Percentiles rank a stretch among this genome's conserved stretches.
phyloP scores from a whole-genome alignment of 495 filamentous ascomycete species.

The Trichocladium antarcticum region DNA sequence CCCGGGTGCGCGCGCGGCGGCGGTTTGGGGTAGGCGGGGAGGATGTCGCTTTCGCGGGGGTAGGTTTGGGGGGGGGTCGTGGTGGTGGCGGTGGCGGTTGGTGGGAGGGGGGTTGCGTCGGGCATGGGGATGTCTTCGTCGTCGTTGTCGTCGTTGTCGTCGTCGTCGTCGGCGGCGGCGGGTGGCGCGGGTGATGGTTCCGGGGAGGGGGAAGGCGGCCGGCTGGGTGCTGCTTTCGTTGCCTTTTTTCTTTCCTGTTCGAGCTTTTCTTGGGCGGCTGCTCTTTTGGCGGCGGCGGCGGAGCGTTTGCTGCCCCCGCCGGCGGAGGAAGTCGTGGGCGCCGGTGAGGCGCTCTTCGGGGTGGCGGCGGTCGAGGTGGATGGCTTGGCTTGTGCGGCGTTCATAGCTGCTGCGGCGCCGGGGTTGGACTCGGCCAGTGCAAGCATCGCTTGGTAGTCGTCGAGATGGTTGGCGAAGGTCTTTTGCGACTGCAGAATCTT shows the following conservation, averaged over 20 bases:
- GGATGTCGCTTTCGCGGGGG: conserved; percentile 23
- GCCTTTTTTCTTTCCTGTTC: conserved; percentile 14
- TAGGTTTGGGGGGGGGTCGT: conserved; percentile 13
- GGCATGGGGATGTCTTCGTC: conserved; percentile 29
- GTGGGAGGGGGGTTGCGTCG: conserved; percentile 15
- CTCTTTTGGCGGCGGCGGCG: conserved; percentile 17
- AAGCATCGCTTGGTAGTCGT: conserved; percentile 70
- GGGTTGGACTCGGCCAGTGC: conserved; percentile 36
- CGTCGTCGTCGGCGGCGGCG: conserved; percentile 19
- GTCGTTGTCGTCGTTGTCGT: conserved; percentile 16
- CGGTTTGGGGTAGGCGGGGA: conserved; percentile 21
- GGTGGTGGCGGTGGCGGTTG: conserved; percentile 9
- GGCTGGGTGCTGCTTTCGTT: not conserved
- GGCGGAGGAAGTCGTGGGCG: conserved; percentile 7
- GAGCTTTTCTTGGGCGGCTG: conserved; percentile 20
- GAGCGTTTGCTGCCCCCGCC: conserved; percentile 14
- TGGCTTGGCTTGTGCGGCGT: conserved; percentile 11
- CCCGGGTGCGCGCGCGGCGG: conserved; percentile 30
- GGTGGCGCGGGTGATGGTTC: conserved; percentile 1
- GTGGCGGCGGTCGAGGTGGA: conserved; percentile 12
- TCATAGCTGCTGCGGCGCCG: conserved; percentile 15
- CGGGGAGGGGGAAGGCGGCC: not conserved
- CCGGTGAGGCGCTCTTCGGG: conserved; percentile 18
- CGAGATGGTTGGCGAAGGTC: conserved; percentile 81
- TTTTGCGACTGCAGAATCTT: conserved; percentile 86